These are phyloP conservation scores for Saccharomyces jurei DNA, from an alignment of 805 yeast genomes.

Conservation along the genomic window DNA sequence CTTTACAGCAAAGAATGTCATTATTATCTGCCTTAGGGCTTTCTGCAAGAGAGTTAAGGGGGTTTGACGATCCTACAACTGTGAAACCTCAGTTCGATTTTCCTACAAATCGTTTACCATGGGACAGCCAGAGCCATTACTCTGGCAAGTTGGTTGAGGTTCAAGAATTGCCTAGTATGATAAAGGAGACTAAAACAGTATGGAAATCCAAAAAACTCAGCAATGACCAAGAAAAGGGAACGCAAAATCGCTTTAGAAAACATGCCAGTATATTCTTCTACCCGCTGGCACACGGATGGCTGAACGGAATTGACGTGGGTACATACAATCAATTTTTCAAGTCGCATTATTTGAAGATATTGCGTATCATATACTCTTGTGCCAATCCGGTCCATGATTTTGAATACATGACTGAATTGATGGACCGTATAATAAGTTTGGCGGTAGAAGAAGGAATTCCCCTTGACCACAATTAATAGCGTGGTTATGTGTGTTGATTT, in stretches of 20 bases:
- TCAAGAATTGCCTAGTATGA: background rate
- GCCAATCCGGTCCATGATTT: conserved; percentile 40
- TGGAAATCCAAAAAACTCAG: conserved; percentile 33
- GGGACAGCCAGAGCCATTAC: conserved; percentile 15
- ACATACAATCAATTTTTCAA: conserved; percentile 43
- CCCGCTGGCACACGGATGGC: conserved; percentile 48
- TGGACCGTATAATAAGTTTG: conserved; percentile 21
- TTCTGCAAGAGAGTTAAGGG: conserved; percentile 66
- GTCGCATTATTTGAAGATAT: conserved; percentile 43
- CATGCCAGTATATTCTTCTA: conserved; percentile 41
- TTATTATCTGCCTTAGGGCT: conserved; percentile 62
- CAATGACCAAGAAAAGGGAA: background rate
- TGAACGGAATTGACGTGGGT: conserved; percentile 47
- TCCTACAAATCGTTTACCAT: conserved; percentile 30
- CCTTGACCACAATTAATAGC: background rate
- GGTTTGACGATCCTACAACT: conserved; percentile 44
- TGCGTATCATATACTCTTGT: conserved; percentile 39
- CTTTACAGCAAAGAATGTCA: conserved; percentile 67
- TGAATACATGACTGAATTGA: conserved; percentile 28
- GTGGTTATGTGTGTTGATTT: background rate
- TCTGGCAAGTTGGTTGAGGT: background rate
- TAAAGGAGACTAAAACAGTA: conserved; percentile 5
- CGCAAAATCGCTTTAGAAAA: conserved; percentile 27
- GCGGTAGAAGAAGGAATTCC: conserved; percentile 21
- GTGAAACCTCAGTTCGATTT: conserved; percentile 32